phyloP scores from a whole-genome alignment of 2,329 filamentous ascomycete genomes.

The Decorospora gaudefroyi region DNA sequence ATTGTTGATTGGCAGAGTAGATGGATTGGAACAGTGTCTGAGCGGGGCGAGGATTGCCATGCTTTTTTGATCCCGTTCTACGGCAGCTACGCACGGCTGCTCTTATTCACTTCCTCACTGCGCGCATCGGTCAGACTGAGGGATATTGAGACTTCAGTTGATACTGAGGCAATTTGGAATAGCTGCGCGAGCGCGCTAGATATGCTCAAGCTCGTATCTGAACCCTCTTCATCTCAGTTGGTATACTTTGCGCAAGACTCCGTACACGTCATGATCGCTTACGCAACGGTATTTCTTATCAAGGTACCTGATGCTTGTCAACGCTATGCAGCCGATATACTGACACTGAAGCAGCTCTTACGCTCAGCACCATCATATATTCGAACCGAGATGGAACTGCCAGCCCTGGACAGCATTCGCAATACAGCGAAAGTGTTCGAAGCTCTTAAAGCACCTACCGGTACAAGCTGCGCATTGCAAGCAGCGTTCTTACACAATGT shows the following conservation, averaged over 20 bases:
- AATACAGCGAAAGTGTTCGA: slow-evolving; percentile 2
- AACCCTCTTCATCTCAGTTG: not conserved
- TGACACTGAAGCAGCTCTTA: not conserved
- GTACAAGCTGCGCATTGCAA: slow-evolving; percentile 6
- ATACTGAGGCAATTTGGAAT: slow-evolving; percentile 16
- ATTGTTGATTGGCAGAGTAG: slow-evolving; percentile 4
- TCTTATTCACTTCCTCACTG: slow-evolving; percentile 12
- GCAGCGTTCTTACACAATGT: slow-evolving; percentile 5
- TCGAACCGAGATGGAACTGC: slow-evolving; percentile 5
- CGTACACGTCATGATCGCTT: slow-evolving; percentile 17
- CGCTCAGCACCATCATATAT: slow-evolving; percentile 4
- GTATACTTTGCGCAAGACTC: slow-evolving; percentile 19
- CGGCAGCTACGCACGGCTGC: slow-evolving; percentile 11
- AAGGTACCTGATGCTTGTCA: slow-evolving; percentile 4
- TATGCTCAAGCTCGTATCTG: slow-evolving; percentile 12
- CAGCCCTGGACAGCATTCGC: slow-evolving; percentile 3
- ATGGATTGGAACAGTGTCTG: slow-evolving; percentile 5
- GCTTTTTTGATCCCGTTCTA: slow-evolving; percentile 16
- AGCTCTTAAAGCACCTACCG: not conserved
- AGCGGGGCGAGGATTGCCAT: slow-evolving; percentile 8
- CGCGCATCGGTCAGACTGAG: slow-evolving; percentile 8
- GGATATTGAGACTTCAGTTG: slow-evolving; percentile 9
- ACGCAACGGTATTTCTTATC: slow-evolving; percentile 17
- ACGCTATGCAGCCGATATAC: not conserved
- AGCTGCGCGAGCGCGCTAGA: slow-evolving; percentile 12